Percentiles rank a stretch among this genome's conserved stretches.
Conservation (phyloP, 108 stramenopile genomes). For the Nannochloropsis oceanica region DNA sequence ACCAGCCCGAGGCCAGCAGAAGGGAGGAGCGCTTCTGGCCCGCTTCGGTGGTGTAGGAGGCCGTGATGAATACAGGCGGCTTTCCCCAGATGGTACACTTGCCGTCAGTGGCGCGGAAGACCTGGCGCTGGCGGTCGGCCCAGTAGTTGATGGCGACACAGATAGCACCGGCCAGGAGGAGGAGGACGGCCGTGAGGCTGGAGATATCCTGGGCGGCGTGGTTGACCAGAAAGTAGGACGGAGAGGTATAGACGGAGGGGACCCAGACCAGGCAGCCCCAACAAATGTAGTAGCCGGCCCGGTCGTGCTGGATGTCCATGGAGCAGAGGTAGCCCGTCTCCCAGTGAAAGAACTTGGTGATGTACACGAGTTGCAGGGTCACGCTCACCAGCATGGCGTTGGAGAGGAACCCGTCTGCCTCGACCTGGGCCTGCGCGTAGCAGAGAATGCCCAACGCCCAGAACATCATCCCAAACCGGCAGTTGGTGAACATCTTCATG, state of each 20-base stretch:
- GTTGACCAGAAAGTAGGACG: constrained; percentile 60
- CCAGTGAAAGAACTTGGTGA: constrained; percentile 96
- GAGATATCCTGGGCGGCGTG: constrained; percentile 51
- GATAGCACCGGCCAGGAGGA: constrained; percentile 54
- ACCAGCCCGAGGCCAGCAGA: constrained; percentile 59
- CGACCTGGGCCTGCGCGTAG: constrained; percentile 45
- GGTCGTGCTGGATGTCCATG: constrained; percentile 88
- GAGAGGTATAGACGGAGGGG: constrained; percentile 79
- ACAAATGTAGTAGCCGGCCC: constrained; percentile 80
- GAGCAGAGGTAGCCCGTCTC: constrained; percentile 99
- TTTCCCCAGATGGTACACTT: constrained; percentile 72
- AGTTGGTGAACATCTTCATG: constrained; percentile 93
- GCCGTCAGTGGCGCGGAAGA: constrained; percentile 56
- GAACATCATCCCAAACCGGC: constrained; percentile 93
- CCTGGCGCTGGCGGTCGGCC: constrained; percentile 82
- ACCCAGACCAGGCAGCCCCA: constrained; percentile 99
- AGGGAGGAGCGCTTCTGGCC: constrained; percentile 55
- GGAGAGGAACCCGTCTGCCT: constrained; percentile 35
- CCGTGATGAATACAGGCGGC: constrained; percentile 62
- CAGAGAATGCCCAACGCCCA: constrained; percentile 68
- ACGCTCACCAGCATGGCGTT: constrained; percentile 55
- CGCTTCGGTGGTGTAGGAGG: constrained; percentile 61
- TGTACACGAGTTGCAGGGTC: constrained; percentile 63
- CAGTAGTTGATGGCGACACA: constrained; percentile 81
- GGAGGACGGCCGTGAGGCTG: constrained; percentile 33